These are phyloP conservation scores for Suaeda aralocaspica DNA, from an alignment of 148 eudicot genomes.

Conservation along the genomic window DNA sequence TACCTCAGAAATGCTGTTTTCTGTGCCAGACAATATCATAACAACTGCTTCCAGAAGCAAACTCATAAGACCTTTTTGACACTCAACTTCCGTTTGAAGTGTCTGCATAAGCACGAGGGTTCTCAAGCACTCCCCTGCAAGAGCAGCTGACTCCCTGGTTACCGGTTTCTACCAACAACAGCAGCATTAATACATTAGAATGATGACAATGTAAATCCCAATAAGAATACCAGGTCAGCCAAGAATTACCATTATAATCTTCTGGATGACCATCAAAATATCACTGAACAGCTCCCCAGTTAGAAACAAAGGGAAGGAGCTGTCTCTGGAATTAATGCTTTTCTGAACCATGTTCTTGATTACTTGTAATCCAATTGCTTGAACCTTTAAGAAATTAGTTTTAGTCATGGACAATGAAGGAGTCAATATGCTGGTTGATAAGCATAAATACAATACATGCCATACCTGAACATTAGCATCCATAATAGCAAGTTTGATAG, in stretches of 20 bases:
- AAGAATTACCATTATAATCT: conserved; percentile 51
- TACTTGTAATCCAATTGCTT: conserved; percentile 76
- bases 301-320: conserved; percentile 55
- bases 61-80: conserved; percentile 60
- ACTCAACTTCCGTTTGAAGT: conserved; percentile 54
- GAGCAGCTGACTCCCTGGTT: conserved; percentile 60
- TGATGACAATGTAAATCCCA: conserved; percentile 15
- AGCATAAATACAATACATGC: conserved; percentile 15
- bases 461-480: conserved; percentile 62
- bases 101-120: conserved; percentile 82
- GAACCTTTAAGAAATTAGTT: conserved; percentile 47
- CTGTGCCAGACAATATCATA: conserved; percentile 63
- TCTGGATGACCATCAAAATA: conserved; percentile 40
- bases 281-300: conserved; percentile 63
- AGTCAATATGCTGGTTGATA: neutral
- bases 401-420: conserved; percentile 13
- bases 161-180: conserved; percentile 53
- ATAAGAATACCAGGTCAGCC: conserved; percentile 1
- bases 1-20: conserved; percentile 54
- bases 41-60: conserved; percentile 75
- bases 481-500: conserved; percentile 47
- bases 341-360: conserved; percentile 61
- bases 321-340: conserved; percentile 36
- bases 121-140: conserved; percentile 83
- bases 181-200: conserved; percentile 19